Base-by-base conservation (phyloP, 805 yeast species). In the Ogataea nakhonphanomensis region DNA sequence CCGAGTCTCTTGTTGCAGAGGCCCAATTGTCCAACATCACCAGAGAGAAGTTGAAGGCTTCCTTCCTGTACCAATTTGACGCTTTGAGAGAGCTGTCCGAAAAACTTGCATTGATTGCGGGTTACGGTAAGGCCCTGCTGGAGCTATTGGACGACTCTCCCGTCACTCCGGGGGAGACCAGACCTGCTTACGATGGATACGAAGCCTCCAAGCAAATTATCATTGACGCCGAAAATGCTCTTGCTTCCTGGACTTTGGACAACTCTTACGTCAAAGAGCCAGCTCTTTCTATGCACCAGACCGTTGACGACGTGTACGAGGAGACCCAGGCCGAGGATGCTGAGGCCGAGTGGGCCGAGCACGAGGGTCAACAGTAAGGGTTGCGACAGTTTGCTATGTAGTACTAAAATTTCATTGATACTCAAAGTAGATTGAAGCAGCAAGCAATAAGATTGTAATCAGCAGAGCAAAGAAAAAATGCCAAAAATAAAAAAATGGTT, bases 91-190 rank as follows among this genome's bases (percentile, higher is more conserved):
- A 91, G 73, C 82, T 83, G 67, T 79, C 96, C 57, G 98, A 93
- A 76, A 93, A 93, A 74, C 77, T 86, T 55, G 98, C 98, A 38
- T 75, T 93, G 57, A 91, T 91, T 71, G 97, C 98, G 57, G 97
- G 97, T 62, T 93, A 93, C 76, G 98, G 98, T 73, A 91, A 91
- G 76, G 96, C 96, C 32, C 73, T 91, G 53, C 77, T 93, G 62
- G 98, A 93, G 76, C 80, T 91, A 62, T 78, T 91, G 65, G 98
- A 91, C 66, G 98, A 91, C 69, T 71, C 93, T 52, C 95, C 98
- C 50, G 96, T 93, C 51, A 91, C 97, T 54, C 99, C 99, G 50
- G 99, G 99, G 74, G 98, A 91, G 76, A 83, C 96, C 52, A 88
- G 98, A 76, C 91, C 96, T 35, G 91, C 96, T 46, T 91, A 93